Conservation (phyloP, 2,329 filamentous ascomycete genomes). For the Aspergillus glaucus region DNA sequence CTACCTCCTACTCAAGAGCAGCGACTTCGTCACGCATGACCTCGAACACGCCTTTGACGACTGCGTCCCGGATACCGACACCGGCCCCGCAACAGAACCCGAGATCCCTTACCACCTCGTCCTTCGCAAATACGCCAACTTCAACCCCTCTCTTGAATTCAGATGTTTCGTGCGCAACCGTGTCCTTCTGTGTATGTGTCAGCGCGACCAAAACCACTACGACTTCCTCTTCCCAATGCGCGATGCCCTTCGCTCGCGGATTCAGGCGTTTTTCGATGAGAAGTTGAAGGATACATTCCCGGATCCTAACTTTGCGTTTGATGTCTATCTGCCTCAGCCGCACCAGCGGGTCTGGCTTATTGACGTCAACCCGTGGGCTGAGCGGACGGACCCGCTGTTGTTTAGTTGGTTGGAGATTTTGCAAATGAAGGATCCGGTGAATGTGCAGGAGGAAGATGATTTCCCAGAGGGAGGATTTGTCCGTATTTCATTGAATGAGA, state of each 20-base stretch:
- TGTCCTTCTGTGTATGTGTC: constrained; percentile 72
- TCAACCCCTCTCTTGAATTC: constrained; percentile 90
- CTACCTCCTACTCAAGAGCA: constrained; percentile 89
- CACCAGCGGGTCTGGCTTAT: constrained; percentile 76
- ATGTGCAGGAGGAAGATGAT: constrained; percentile 29
- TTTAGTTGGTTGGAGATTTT: constrained; percentile 89
- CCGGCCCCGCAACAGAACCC: constrained; percentile 13
- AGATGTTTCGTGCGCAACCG: constrained; percentile 87
- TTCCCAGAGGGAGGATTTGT: constrained; percentile 26
- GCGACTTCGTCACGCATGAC: constrained; percentile 90
- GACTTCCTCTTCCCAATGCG: constrained; percentile 69
- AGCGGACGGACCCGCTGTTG: constrained; percentile 77
- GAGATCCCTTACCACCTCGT: constrained; percentile 71
- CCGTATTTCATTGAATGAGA: constrained; percentile 27
- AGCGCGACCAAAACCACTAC: constrained; percentile 87
- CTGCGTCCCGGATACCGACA: constrained; percentile 42
- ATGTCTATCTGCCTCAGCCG: constrained; percentile 78
- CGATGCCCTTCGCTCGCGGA: constrained; percentile 59
- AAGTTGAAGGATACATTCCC: constrained; percentile 71
- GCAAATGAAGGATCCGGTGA: constrained; percentile 50
- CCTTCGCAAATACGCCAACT: constrained; percentile 77
- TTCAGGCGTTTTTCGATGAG: constrained; percentile 70
- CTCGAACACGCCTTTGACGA: constrained; percentile 89
- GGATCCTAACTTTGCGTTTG: constrained; percentile 78
- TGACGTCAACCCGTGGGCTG: constrained; percentile 93